phyloP scores from a whole-genome alignment of 2,329 filamentous ascomycete genomes.

The Colletotrichum spaethianum region DNA sequence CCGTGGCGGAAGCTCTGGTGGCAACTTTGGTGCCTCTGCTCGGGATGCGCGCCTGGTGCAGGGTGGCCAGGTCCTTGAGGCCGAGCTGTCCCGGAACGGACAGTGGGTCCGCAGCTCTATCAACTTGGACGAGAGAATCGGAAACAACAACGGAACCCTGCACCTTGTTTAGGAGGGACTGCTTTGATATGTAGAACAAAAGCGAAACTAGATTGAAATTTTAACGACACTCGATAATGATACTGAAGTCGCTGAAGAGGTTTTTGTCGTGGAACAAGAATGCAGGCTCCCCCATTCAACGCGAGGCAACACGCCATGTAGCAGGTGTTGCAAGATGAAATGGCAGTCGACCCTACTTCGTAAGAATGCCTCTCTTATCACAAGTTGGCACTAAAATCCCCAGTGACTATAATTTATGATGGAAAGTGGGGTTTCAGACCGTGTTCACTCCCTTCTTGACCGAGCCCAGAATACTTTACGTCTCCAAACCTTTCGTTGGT shows the following conservation, averaged over 20 bases:
- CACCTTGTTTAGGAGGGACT: constrained; percentile 2
- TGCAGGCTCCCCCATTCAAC: no score
- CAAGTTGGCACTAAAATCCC: constrained; percentile 42
- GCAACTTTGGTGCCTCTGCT: constrained; percentile 53
- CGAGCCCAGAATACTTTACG: constrained; percentile 41
- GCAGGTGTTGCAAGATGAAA: background rate
- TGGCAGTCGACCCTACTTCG: no score
- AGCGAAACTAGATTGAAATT: constrained; percentile 21
- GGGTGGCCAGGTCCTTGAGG: constrained; percentile 53
- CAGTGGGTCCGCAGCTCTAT: constrained; percentile 51
- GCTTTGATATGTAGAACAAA: background rate
- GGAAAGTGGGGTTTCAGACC: constrained; percentile 66
- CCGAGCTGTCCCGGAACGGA: constrained; percentile 49
- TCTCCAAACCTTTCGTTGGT: constrained; percentile 38
- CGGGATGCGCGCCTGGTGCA: constrained; percentile 54
- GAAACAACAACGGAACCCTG: constrained; percentile 49
- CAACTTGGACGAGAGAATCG: constrained; percentile 52
- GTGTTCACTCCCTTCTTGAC: constrained; percentile 42
- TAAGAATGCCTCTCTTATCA: background rate
- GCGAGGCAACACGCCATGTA: background rate
- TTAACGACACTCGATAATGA: background rate
- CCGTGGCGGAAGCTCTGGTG: constrained; percentile 40
- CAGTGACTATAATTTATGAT: constrained; percentile 69
- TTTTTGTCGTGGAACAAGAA: background rate
- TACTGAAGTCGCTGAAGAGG: background rate